Percentiles rank a stretch among this genome's conserved stretches.
Conservation (phyloP, 768 basidiomycete species). For the Pleurotus salmoneostramineus region DNA sequence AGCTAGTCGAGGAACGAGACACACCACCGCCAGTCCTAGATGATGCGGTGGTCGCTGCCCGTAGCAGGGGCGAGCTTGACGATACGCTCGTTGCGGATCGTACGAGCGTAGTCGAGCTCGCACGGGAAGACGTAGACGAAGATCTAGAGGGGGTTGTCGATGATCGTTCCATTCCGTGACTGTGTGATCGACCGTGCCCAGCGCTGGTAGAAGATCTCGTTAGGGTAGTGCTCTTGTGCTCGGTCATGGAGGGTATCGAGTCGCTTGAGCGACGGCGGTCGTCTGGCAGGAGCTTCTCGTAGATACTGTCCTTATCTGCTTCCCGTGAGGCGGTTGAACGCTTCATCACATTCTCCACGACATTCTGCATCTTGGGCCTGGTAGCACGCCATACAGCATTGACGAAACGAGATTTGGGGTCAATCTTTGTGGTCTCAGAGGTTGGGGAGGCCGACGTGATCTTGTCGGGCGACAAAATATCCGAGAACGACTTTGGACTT, state of each 20-base stretch:
- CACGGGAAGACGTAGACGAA: not conserved
- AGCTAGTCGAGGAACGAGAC: not conserved
- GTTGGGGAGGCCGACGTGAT: conserved; percentile 1
- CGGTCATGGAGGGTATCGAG: not conserved
- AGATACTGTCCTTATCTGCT: not conserved
- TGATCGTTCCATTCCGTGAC: not conserved
- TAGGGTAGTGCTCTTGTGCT: not conserved
- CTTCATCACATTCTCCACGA: not conserved
- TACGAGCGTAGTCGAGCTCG: not conserved
- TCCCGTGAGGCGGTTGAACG: not conserved
- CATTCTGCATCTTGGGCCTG: conserved; percentile 8
- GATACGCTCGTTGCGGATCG: not conserved
- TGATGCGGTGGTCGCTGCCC: not conserved
- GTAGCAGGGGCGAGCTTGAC: not conserved
- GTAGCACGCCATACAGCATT: conserved; percentile 3
- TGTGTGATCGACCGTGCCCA: conserved; percentile 3
- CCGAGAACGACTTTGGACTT: conserved; percentile 2
- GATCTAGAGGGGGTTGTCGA: not conserved
- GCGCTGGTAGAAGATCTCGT: not conserved
- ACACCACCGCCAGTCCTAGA: not conserved
- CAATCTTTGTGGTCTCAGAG: not conserved
- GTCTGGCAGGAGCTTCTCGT: not conserved
- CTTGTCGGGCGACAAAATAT: conserved; percentile 1
- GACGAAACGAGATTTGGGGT: conserved; percentile 5
- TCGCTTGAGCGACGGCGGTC: not conserved